Base-by-base conservation (phyloP, 148 eudicot species). In the Rheum nobile region DNA sequence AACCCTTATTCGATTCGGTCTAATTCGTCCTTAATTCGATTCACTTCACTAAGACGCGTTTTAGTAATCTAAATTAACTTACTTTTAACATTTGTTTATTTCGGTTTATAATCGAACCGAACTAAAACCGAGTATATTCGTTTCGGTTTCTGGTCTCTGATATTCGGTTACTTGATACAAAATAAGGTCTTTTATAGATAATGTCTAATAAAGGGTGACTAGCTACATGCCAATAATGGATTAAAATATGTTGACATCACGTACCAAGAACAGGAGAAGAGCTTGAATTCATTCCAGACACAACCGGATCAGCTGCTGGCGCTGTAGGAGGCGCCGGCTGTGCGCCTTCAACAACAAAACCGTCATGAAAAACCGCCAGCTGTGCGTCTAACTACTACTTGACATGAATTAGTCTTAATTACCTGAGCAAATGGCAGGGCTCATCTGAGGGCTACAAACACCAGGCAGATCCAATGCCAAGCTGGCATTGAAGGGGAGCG, bases 401-500 rank as follows among this genome's bases (percentile, higher is more conserved):
- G 87, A 16, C 13, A 32, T 65, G 21, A 16, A 32, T 14, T 0
- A 0, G 13, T 63, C n/a, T n/a, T 11, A 7, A 7, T 16, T 13
- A 65, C 39, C 86, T 74, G 85, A 72, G 67, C 97, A 91, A 67
- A 81, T 73, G 43, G 90, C 83, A 39, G 74, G 44, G 80, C 81
- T 82, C 14, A 82, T 68, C 42, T 80, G 84, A 63, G 86, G 85
- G 52, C 72, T 77, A 75, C 91, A 91, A 8, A 86, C 78, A 50
- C 42, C 76, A 28, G 93, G 97, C 76, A 91, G 68, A 79, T 85
- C 81, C 63, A 88, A 82, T 79, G 90, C 97, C 32, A 80, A 84
- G 13, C 90, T 86, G 48, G 73, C 72, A 79, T 91, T 89, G 65
- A 91, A 77, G 22, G 97, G 90, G n/a, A 91, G 82, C 68, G 97